phyloP scores from a whole-genome alignment of 495 filamentous ascomycete species.

The Hypoxylon rickii region DNA sequence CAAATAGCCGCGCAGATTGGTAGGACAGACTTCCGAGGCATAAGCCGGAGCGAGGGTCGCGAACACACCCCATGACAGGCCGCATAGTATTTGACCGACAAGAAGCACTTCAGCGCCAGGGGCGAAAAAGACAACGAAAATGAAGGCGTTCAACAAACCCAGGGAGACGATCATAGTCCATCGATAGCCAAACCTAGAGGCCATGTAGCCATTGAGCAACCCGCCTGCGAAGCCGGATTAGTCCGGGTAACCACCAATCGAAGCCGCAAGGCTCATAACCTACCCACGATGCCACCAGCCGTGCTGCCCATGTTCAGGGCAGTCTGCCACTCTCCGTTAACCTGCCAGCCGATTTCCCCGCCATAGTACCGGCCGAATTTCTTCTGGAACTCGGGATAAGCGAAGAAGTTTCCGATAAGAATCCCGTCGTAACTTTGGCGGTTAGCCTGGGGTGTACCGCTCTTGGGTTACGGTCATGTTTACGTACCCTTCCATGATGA shows the following conservation, averaged over 20 bases:
- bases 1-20: conserved; percentile 65
- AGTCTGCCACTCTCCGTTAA: conserved; percentile 38
- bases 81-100: conserved; percentile 68
- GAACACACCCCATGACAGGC: conserved; percentile 67
- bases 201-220: conserved; percentile 53
- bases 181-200: conserved; percentile 53
- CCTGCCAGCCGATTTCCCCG: conserved; percentile 28
- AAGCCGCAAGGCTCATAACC: conserved; percentile 4
- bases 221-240: conserved; percentile 28
- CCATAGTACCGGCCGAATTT: conserved; percentile 40
- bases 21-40: conserved; percentile 63
- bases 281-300: conserved; percentile 39
- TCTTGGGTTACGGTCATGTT: background rate
- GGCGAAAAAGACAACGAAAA: conserved; percentile 64
- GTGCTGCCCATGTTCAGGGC: conserved; percentile 38
- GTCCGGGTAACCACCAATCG: background rate
- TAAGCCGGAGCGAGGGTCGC: conserved; percentile 52
- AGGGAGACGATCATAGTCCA: conserved; percentile 49
- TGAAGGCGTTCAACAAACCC: conserved; percentile 49
- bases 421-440: conserved; percentile 48
- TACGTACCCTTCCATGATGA: conserved; percentile 57
- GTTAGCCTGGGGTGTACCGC: background rate
- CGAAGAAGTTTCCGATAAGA: conserved; percentile 41
- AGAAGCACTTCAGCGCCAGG: conserved; percentile 60
- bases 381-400: conserved; percentile 38